Evolutionary conservation across 306 rosid species (phyloP).

Genomic region (Quercus ilex): DNA sequence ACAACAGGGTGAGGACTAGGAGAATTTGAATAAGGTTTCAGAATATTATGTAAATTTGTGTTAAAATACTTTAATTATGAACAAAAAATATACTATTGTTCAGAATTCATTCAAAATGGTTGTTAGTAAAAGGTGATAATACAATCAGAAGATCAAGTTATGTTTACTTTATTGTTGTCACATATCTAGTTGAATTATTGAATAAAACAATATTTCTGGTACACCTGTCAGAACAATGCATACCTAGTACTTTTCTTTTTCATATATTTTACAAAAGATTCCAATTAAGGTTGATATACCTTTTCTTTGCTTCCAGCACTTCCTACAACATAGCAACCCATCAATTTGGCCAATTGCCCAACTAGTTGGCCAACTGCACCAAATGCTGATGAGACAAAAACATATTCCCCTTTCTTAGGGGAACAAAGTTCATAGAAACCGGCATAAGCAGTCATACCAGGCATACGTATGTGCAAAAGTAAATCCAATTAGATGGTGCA

Average conservation of each 20-base stretch:
- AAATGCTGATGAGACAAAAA: slow-evolving; percentile 52
- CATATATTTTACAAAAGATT: not conserved
- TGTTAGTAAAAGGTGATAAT: too few relatives aligned
- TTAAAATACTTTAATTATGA: not conserved
- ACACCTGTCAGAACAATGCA: not conserved
- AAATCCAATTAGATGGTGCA: not conserved
- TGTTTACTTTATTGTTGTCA: too few relatives aligned
- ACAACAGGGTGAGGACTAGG: not conserved
- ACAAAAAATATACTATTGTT: not conserved
- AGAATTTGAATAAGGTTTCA: not conserved
- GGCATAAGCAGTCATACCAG: slow-evolving; percentile 55
- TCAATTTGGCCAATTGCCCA: slow-evolving; percentile 50
- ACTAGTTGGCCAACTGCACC: slow-evolving; percentile 59
- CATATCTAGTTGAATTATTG: too few relatives aligned
- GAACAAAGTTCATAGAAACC: slow-evolving; percentile 44
- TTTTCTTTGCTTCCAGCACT: slow-evolving; percentile 53
- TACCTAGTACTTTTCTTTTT: not conserved
- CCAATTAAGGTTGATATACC: slow-evolving; percentile 15
- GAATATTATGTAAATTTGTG: not conserved
- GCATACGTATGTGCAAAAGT: slow-evolving; percentile 30
- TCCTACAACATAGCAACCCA: slow-evolving; percentile 70
- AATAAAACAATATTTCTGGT: not conserved
- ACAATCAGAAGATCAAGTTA: too few relatives aligned
- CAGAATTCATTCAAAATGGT: too few relatives aligned
- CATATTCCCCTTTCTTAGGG: slow-evolving; percentile 49